phyloP scores from a whole-genome alignment of 164 flowering plant species.

The Saururus chinensis region DNA sequence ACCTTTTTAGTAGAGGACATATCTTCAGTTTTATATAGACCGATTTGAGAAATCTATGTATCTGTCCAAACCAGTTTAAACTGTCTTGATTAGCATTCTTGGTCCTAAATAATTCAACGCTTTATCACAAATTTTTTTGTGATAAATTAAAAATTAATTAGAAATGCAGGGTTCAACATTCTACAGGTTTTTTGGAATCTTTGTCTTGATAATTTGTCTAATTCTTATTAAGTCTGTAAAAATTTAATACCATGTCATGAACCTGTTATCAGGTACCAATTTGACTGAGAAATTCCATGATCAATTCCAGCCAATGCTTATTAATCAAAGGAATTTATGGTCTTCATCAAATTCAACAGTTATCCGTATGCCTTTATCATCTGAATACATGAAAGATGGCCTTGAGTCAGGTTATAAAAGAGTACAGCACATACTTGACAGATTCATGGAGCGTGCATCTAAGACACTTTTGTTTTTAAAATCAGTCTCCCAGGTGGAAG shows the following conservation, averaged over 20 bases:
- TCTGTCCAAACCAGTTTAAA: too few species aligned
- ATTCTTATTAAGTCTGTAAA: too few species aligned
- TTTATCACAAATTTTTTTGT: too few species aligned
- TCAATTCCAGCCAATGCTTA: conserved; percentile 82
- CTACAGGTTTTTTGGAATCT: too few species aligned
- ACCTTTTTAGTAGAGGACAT: too few species aligned
- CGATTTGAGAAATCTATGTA: too few species aligned
- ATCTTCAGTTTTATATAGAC: too few species aligned
- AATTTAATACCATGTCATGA: background rate
- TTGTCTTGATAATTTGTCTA: too few species aligned
- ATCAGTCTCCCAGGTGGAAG: conserved; percentile 84
- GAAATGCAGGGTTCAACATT: too few species aligned
- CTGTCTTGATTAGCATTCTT: too few species aligned
- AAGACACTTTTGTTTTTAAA: conserved; percentile 60
- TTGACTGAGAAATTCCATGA: conserved; percentile 69
- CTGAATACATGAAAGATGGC: conserved; percentile 57
- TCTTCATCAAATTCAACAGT: conserved; percentile 51
- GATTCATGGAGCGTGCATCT: conserved; percentile 64
- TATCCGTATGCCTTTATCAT: conserved; percentile 87
- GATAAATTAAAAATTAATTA: too few species aligned
- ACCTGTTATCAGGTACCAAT: conserved; percentile 46
- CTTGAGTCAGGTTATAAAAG: conserved; percentile 36
- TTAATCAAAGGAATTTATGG: conserved; percentile 49
- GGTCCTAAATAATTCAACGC: too few species aligned
- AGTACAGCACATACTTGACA: conserved; percentile 43